phyloP scores from a whole-genome alignment of 768 basidiomycete species.

The Tylopilus cervinicoccineus region DNA sequence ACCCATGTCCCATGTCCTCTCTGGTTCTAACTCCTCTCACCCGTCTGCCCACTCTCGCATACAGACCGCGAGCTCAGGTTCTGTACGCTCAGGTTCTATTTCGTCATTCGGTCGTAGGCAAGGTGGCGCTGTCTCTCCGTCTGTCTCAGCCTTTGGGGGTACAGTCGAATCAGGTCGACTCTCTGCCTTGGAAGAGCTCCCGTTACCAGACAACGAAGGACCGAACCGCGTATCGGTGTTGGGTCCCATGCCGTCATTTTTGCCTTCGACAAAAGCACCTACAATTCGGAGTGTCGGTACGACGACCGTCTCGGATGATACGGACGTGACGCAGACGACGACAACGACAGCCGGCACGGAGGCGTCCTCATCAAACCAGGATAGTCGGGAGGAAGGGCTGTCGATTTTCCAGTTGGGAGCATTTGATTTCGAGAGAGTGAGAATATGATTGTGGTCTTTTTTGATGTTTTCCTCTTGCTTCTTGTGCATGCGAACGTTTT shows the following conservation, averaged over 20 bases:
- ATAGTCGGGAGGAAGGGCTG: conserved; percentile 8
- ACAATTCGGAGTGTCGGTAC: conserved; percentile 31
- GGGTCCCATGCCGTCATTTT: conserved; percentile 33
- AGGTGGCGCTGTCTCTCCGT: conserved; percentile 39
- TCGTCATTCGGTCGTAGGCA: conserved; percentile 48
- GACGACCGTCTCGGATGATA: conserved; percentile 31
- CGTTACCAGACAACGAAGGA: conserved; percentile 7
- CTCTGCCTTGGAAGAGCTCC: conserved; percentile 23
- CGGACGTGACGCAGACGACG: conserved; percentile 24
- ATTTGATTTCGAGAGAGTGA: conserved; percentile 22
- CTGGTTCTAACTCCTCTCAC: conserved; percentile 53
- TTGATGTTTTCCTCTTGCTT: background rate
- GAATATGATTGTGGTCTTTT: conserved; percentile 1
- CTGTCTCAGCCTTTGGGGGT: conserved; percentile 47
- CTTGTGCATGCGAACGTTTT: conserved; percentile 2
- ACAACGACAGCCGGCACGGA: conserved; percentile 19
- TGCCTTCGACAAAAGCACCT: conserved; percentile 23
- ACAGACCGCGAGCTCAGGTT: conserved; percentile 34
- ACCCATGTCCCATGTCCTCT: conserved; percentile 39
- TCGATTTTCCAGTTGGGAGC: conserved; percentile 12
- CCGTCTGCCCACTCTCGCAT: conserved; percentile 45
- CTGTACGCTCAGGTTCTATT: conserved; percentile 48
- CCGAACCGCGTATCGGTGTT: conserved; percentile 26
- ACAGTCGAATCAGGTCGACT: conserved; percentile 17
- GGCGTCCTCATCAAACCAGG: conserved; percentile 4